Evolutionary conservation across 2,329 filamentous ascomycete species (phyloP).

Genomic region (Colletotrichum incanum): DNA sequence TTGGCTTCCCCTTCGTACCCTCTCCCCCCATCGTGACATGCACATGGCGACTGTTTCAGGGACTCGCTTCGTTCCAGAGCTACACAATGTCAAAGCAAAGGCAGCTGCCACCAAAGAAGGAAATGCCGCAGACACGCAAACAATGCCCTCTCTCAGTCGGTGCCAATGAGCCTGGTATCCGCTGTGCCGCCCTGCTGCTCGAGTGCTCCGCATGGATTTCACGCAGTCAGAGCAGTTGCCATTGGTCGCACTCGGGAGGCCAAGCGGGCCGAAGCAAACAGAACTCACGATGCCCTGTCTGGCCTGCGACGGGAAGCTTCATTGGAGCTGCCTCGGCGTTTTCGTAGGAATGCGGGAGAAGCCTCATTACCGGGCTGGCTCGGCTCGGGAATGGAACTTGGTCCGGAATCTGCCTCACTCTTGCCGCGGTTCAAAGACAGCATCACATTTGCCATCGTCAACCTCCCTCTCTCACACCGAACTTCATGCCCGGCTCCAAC

Average conservation of each 20-base stretch:
- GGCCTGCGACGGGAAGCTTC: constrained; percentile 22
- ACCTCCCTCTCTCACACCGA: neutral
- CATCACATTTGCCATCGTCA: neutral
- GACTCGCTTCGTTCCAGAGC: constrained; percentile 34
- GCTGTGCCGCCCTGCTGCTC: neutral
- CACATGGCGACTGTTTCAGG: constrained; percentile 38
- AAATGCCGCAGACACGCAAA: constrained; percentile 5
- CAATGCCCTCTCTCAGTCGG: neutral
- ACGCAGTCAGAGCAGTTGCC: neutral
- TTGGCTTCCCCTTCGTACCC: constrained; percentile 5
- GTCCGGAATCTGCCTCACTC: neutral
- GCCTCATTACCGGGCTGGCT: neutral
- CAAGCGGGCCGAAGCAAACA: neutral
- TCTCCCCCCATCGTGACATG: constrained; percentile 10
- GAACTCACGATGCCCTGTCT: constrained; percentile 11
- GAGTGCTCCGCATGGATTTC: neutral
- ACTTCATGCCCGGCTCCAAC: neutral
- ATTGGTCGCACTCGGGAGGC: constrained; percentile 20
- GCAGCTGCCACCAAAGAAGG: neutral
- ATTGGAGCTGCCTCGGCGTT: constrained; percentile 1
- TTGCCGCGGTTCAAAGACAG: neutral
- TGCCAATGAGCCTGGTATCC: neutral
- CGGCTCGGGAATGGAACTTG: neutral
- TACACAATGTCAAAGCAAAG: constrained; percentile 23
- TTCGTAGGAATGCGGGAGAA: constrained; percentile 5